phyloP scores from a whole-genome alignment of 331 rosid species.

The Pyracantha coccinea region DNA sequence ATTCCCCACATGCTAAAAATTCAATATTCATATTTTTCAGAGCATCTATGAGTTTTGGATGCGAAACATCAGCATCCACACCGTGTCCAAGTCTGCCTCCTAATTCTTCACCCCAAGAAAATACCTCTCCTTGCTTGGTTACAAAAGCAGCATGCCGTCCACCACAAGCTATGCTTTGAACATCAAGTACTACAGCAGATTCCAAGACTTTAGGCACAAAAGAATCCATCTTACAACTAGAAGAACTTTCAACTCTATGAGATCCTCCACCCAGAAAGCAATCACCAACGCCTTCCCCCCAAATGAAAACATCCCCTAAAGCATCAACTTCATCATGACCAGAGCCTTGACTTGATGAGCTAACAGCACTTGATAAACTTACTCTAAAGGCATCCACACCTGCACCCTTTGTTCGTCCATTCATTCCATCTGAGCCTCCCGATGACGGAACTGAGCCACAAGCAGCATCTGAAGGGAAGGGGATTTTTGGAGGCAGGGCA shows the following conservation, averaged over 20 bases:
- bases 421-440: conserved; percentile 22
- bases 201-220: conserved; percentile 29
- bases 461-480: conserved; percentile 24
- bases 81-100: conserved; percentile 47
- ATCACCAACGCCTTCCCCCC: conserved; percentile 38
- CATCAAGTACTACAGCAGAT: conserved; percentile 30
- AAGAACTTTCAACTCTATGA: conserved; percentile 18
- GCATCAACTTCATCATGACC: conserved; percentile 27
- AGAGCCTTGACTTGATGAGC: conserved; percentile 40
- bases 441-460: conserved; percentile 20
- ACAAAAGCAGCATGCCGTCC: conserved; percentile 36
- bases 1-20: conserved; percentile 33
- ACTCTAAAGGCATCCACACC: conserved; percentile 26
- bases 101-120: conserved; percentile 37
- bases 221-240: conserved; percentile 20
- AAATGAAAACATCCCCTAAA: conserved; percentile 32
- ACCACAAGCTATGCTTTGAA: conserved; percentile 35
- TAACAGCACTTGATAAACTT: conserved; percentile 40
- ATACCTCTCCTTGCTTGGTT: conserved; percentile 34
- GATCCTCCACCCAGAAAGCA: conserved; percentile 37
- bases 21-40: conserved; percentile 27
- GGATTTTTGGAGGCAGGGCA: conserved; percentile 25
- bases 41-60: conserved; percentile 36
- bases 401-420: conserved; percentile 18
- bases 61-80: conserved; percentile 33